phyloP scores from a whole-genome alignment of 1,284 basidiomycete species.

The Ceratobasidium sp. region DNA sequence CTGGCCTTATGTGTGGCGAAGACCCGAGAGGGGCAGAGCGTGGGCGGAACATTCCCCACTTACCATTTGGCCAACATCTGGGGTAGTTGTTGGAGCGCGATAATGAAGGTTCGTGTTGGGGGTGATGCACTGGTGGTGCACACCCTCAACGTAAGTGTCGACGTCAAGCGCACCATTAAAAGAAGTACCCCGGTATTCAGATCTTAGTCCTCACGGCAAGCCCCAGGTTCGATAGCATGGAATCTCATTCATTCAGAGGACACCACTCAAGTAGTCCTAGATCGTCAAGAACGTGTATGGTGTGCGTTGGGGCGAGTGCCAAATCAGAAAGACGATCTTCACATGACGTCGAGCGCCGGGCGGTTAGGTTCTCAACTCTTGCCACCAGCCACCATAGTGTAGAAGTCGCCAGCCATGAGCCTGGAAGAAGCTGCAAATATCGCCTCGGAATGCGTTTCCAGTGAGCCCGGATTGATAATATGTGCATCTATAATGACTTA shows the following conservation, averaged over 20 bases:
- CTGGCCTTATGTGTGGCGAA: constrained; percentile 13
- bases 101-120: not conserved
- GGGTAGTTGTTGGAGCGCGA: not conserved
- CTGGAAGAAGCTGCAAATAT: constrained; percentile 73
- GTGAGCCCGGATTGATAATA: constrained; percentile 54
- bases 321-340: constrained; percentile 3
- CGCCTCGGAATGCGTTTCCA: constrained; percentile 72
- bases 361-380: not conserved
- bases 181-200: not conserved
- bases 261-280: not conserved
- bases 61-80: not conserved
- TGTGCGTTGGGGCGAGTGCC: not conserved
- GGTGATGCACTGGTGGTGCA: not conserved
- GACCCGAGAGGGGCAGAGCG: not conserved
- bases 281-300: not conserved
- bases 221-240: not conserved
- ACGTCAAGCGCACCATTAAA: constrained; percentile 2
- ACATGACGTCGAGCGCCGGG: not conserved
- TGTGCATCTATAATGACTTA: constrained; percentile 5
- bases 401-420: constrained; percentile 1
- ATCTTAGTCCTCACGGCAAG: not conserved
- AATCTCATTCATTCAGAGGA: not conserved
- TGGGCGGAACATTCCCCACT: not conserved
- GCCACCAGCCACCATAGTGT: constrained; percentile 19
- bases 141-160: constrained; percentile 24